Evolutionary conservation across 345 rosid genomes (phyloP), one percentile per base, ranked within the genome.

Genomic region (Arabis hirsuta): DNA sequence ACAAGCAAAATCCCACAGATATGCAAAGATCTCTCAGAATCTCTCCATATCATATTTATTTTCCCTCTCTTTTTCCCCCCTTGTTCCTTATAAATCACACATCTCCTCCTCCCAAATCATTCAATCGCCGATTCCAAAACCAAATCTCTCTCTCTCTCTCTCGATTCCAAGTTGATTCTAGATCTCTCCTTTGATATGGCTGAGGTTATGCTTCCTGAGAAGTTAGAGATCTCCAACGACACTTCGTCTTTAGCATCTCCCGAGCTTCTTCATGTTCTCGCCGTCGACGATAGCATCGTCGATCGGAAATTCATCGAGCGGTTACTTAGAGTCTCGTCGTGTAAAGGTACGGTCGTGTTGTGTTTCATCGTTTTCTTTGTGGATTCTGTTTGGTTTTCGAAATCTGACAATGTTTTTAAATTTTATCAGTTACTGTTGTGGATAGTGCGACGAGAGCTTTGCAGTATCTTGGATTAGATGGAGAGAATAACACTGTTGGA

Each of bases 231-330:
- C 12, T 52, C 72, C 5, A 58, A 64, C 38, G 71, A 74, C 39
- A 39, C 85, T 7, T 6, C 77, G 0, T 55, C 77, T 16, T 60
- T 67, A 42, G 59, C 36, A 31, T 76, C 85, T 3, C 71, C 76
- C 62, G 90, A 93, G 80, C 80, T 89, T 36, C 82, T 93, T 34
- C 98, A 90, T 80, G 97, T 93, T 80, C 98, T 93, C 16, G 98
- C 97, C 45, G 97, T 93, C 3, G 97, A 93, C 61, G 97, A 93
- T 63, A 93, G 98, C 41, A 64, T 77, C 3, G 94, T 90, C 1
- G 98, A 93, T 66, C 81, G 97, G 24, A 90, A 87, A 58, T 84
- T 90, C 58, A 88, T 93, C 39, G 97, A 93, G 47, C 76, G 90
- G 31, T 76, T 93, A 81, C 94, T 93, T 1, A 82, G 81, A 82